These are phyloP conservation scores for Lepiota venenata DNA, from an alignment of 768 basidiomycete species.

Conservation along the genomic window DNA sequence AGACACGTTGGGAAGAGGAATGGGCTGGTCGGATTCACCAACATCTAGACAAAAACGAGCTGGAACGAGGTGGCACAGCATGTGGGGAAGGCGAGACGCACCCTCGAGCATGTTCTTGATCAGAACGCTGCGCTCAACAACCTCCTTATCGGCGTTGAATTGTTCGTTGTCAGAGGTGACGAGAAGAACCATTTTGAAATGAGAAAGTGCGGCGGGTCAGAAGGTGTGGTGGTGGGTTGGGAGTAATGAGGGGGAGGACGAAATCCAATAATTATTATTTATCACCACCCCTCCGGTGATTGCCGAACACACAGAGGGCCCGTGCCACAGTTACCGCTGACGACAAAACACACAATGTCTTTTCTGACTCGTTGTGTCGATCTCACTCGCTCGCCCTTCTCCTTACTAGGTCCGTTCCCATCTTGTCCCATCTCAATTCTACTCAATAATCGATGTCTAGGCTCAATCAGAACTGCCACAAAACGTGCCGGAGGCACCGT, in stretches of 20 bases:
- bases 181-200: slow-evolving; percentile 70
- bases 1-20: slow-evolving; percentile 92
- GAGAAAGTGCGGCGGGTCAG: slow-evolving; percentile 4
- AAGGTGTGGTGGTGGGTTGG: slow-evolving; percentile 17
- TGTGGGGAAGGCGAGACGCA: slow-evolving; percentile 29
- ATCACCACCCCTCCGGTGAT: slow-evolving; percentile 27
- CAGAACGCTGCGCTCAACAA: slow-evolving; percentile 92
- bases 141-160: slow-evolving; percentile 90
- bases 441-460: slow-evolving; percentile 20
- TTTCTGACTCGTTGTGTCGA: slow-evolving; percentile 45
- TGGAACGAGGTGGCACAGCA: slow-evolving; percentile 9
- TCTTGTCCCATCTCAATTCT: neutral
- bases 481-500: slow-evolving; percentile 96
- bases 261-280: neutral
- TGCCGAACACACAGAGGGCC: slow-evolving; percentile 27
- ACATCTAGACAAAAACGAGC: slow-evolving; percentile 56
- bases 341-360: slow-evolving; percentile 32
- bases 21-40: slow-evolving; percentile 91
- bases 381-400: slow-evolving; percentile 45
- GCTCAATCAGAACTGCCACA: slow-evolving; percentile 86
- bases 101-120: slow-evolving; percentile 99
- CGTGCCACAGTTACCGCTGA: slow-evolving; percentile 16
- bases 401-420: slow-evolving; percentile 33
- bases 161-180: slow-evolving; percentile 95
- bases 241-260: slow-evolving; percentile 16